Conservation (phyloP, 2,329 filamentous ascomycete genomes). For the Xylaria multiplex region DNA sequence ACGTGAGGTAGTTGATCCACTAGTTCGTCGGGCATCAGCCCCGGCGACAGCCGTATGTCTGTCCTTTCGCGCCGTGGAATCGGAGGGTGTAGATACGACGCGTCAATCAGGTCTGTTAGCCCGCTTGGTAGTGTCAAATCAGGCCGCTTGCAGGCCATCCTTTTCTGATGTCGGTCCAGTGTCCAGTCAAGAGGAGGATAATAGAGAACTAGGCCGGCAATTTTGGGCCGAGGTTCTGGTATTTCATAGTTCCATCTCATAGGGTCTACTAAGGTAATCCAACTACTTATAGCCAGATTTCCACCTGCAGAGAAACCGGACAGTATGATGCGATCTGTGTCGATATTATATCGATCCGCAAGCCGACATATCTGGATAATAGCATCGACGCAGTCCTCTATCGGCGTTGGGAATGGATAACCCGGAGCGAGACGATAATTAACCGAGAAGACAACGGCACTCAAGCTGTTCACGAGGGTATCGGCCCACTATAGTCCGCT, state of each 20-base stretch:
- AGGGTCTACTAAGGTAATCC: constrained; percentile 42
- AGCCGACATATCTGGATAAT: constrained; percentile 66
- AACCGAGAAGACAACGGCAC: constrained; percentile 70
- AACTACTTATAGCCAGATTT: constrained; percentile 60
- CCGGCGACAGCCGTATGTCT: constrained; percentile 65
- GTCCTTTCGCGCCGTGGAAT: constrained; percentile 55
- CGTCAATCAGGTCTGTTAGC: constrained; percentile 71
- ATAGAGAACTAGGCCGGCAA: constrained; percentile 68
- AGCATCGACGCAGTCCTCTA: constrained; percentile 73
- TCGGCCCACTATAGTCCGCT: constrained; percentile 57
- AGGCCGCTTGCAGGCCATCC: constrained; percentile 61
- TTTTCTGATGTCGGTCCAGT: constrained; percentile 63
- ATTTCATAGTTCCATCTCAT: constrained; percentile 41
- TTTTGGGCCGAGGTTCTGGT: constrained; percentile 53
- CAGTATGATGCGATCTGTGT: constrained; percentile 64
- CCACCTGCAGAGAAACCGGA: constrained; percentile 73
- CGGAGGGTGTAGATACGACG: constrained; percentile 66
- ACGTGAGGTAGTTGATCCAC: constrained; percentile 41
- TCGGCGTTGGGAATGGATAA: constrained; percentile 69
- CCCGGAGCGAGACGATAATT: constrained; percentile 74
- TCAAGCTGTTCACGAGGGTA: constrained; percentile 59
- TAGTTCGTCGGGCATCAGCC: constrained; percentile 45
- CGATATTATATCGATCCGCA: constrained; percentile 66
- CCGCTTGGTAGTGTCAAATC: constrained; percentile 66
- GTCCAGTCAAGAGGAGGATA: constrained; percentile 72